Base-by-base conservation (phyloP, 495 filamentous ascomycete species). In the Podospora pseudopauciseta region DNA sequence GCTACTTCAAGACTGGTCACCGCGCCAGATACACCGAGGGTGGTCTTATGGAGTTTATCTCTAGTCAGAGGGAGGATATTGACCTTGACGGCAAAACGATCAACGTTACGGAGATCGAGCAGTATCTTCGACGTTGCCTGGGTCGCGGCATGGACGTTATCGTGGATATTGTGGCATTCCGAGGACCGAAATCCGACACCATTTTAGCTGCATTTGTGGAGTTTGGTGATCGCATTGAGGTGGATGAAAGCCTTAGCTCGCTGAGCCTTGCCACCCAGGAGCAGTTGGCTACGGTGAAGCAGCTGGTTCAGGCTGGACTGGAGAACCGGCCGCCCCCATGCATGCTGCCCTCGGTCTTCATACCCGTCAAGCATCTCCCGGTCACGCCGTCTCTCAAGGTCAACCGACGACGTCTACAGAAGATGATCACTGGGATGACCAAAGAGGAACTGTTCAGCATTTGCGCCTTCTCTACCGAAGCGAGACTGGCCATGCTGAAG, bases 191-290 rank as follows among this genome's bases (percentile, higher is more conserved):
- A n/a, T 67, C 76, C n/a, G 76, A 75, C 28, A 53, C 72, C 6
- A 63, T 81, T 5, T 74, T 84, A 6, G 75, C 77, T 7, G 81
- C 78, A 53, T 83, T 84, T 57, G 69, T 83, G 44, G 82, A 84
- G 68, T 77, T 83, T 5, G 80, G 81, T 20, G 80, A 81, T 44
- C 64, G 76, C 19, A 70, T 76, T 28, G 76, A 77, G 18, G 72
- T 69, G 16, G 76, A 70, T 1, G 78, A 80, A 67, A 68, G 71
- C n/a, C 73, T 83, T 4, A 55, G 70, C 0, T 69, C 67, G 3
- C 70, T 80, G 13, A 78, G 68, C 65, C 49, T 73, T 13, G 64
- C 71, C 5, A 78, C 80, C 19, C 77, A 70, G 63, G 77, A 80
- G 56, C 79, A 78, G 62, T 65, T 81, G 3, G 77, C 73, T 28